Evolutionary conservation across 2,329 filamentous ascomycete species (phyloP).

Genomic region (Trichoderma sp.): DNA sequence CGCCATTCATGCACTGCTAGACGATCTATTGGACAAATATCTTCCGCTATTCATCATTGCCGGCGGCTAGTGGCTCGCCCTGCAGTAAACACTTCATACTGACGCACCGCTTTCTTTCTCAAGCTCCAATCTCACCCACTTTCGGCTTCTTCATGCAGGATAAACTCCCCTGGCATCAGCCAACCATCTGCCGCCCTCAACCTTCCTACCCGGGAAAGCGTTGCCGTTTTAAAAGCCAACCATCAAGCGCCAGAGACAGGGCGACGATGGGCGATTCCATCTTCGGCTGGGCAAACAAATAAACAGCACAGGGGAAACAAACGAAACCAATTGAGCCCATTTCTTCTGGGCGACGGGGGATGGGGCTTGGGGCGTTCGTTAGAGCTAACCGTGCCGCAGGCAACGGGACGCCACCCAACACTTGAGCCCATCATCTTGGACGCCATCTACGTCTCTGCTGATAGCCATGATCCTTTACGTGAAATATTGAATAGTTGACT

Average conservation of each 20-base stretch:
- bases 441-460: not conserved
- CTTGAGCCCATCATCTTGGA: not conserved
- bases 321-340: not conserved
- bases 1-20: not conserved
- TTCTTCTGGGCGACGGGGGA: not conserved
- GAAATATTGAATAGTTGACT: not conserved
- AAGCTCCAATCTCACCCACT: not conserved
- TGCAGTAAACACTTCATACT: constrained; percentile 1
- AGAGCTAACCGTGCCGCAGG: not conserved
- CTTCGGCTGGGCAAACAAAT: not conserved
- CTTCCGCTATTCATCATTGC: not conserved
- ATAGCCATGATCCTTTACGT: not conserved
- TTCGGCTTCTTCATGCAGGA: constrained; percentile 3
- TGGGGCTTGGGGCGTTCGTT: not conserved
- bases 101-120: not conserved
- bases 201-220: constrained; percentile 1
- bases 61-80: not conserved
- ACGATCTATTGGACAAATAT: not conserved
- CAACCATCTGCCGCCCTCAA: not conserved
- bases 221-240: not conserved
- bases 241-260: not conserved
- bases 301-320: not conserved
- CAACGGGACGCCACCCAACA: not conserved
- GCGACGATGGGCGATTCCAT: not conserved
- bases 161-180: not conserved